Evolutionary conservation across 2,329 filamentous ascomycete species (phyloP), one percentile per base, ranked within the genome.

Genomic region (Calonectria henricotiae): DNA sequence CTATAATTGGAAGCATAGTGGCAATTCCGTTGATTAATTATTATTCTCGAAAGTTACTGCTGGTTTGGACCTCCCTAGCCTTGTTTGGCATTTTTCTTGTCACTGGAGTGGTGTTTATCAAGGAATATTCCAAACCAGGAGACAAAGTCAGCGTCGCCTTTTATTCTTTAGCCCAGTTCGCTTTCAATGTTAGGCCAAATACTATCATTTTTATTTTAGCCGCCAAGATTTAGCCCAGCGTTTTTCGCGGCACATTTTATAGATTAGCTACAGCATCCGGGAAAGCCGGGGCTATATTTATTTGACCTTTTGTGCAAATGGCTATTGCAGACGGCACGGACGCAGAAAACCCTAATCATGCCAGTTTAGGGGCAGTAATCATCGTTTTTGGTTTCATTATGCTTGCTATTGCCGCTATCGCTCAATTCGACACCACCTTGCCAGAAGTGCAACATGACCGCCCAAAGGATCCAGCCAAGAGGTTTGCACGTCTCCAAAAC

Each of bases 191-290:
- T 17, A 78, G 79, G 0, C 78, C 79, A 2, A 80, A 80, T 61
- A 78, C 78, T 5, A 60, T 80, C 1, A 79, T 75, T 13, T 80
- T 81, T 58, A 75, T 81, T 20, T 49, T 81, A 27, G 74, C 79
- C 0, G 79, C 75, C 27, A 79, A 82, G 69, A 74, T 80, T 13
- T 81, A 78, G 60, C 78, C 79, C 11, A 79, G 79, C 3, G 75
- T 75, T 8, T 78, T 76, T 58, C 75, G 80, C 17, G 79, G 77
- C 5, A 79, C 78, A 3, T 78, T 78, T 51, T 79, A 80, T 58
- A 79, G 79, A 9, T 68, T 80, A 30, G 74, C 78, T 4, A 79
- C 79, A 8, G 79, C 78, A 5, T 63, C 69, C 0, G 80, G 80
- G 1, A 81, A 81, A 64, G 44, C 79, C 9, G 80, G 79, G 7